Base-by-base conservation (phyloP, 768 basidiomycete genomes). In the Psilocybe cubensis region DNA sequence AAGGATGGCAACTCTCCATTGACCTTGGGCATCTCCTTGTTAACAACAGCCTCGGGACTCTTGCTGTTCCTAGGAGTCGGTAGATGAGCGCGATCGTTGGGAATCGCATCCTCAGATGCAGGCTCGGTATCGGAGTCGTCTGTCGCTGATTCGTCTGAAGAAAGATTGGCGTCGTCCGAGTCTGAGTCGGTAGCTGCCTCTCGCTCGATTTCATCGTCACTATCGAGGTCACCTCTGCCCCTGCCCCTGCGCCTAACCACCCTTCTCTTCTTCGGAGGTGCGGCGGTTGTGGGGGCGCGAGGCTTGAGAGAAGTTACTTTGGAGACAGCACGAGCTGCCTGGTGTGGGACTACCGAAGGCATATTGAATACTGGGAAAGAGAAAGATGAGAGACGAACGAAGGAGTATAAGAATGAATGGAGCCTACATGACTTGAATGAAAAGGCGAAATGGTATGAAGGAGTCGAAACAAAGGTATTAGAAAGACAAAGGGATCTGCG, bases 151-250 rank as follows among this genome's bases (percentile, higher is more conserved):
- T 79, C 82, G 58, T 76, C 62, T 27, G 85, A 86, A 51, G 88
- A 88, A 42, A 74, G 50, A 52, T 66, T 74, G 64, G 84, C 82
- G 57, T 83, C 82, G 45, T 83, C 84, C 44, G 85, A 86, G 56
- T 89, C 89, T 9, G 89, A 87, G 71, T 91, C 89, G 20, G 89
- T 84, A 61, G 77, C 83, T 5, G 76, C 79, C 72, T 89, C 90
- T 58, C 91, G 81, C 74, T 83, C 83, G 51, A 92, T 79, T 70
- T 92, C 91, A 25, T 92, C 91, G 64, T 92, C 91, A 61, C 89
- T 91, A 52, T 84, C 87, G 27, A 86, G 75, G 31, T 73, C 79
- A 54, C 77, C 77, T 62, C 76, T 80, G 3, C 76, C 87, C 65
- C 88, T 79, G 31, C 88, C 88, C 64, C 90, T 78, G 57, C 90